Conservation (phyloP, 2,329 filamentous ascomycete species). For the Paraphoma chrysanthemicola region DNA sequence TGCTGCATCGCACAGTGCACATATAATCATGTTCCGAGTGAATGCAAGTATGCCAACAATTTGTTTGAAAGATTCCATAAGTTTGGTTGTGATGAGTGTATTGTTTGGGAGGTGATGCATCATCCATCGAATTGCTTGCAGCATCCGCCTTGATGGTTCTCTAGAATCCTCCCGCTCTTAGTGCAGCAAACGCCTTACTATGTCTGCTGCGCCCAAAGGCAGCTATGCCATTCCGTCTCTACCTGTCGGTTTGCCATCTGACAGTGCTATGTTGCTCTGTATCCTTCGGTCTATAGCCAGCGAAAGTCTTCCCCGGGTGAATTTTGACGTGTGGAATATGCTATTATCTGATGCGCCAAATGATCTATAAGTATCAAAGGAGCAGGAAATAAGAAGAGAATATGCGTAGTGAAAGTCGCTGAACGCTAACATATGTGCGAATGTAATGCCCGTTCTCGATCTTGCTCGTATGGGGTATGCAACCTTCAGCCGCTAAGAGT, state of each 20-base stretch:
- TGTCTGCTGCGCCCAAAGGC: neutral
- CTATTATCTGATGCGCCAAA: too few species aligned
- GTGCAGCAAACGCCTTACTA: neutral
- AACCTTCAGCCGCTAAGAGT: neutral
- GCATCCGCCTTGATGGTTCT: neutral
- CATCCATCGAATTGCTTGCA: neutral
- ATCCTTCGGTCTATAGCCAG: too few species aligned
- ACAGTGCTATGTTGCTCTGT: too few species aligned
- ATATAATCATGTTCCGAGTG: too few species aligned
- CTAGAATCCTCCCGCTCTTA: neutral
- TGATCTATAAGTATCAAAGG: too few species aligned
- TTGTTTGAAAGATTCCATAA: too few species aligned
- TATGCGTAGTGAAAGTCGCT: conserved; percentile 5
- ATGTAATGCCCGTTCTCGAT: neutral
- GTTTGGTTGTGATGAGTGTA: neutral
- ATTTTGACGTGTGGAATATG: too few species aligned
- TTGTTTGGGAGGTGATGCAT: neutral
- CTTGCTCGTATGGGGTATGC: neutral
- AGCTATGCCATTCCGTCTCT: neutral
- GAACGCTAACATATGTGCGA: conserved; percentile 11
- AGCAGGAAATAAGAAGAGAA: neutral
- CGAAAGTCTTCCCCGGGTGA: too few species aligned
- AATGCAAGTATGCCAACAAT: too few species aligned
- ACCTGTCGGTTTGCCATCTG: neutral
- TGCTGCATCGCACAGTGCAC: too few species aligned